Conservation (phyloP, 2,329 filamentous ascomycete species). For the Tolypocladium album region DNA sequence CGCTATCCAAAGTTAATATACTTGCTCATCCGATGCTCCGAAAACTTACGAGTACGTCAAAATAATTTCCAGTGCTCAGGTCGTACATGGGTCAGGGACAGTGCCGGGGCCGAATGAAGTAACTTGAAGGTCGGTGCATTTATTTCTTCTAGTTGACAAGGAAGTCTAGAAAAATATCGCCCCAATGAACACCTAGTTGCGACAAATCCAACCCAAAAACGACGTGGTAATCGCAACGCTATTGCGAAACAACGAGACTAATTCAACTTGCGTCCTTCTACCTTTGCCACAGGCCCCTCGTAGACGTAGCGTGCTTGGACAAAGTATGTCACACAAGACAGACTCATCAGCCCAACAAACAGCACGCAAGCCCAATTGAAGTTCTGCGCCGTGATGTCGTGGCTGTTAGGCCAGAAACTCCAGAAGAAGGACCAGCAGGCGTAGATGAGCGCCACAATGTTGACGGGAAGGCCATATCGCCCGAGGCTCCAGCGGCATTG, state of each 20-base stretch:
- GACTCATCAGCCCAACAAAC: conserved; percentile 3
- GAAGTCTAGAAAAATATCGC: too few relatives aligned
- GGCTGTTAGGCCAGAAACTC: conserved; percentile 7
- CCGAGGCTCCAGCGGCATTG: conserved; percentile 25
- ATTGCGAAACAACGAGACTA: not conserved
- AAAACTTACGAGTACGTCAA: too few relatives aligned
- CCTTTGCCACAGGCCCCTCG: conserved; percentile 4
- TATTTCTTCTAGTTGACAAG: too few relatives aligned
- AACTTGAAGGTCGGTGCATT: too few relatives aligned
- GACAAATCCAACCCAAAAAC: not conserved
- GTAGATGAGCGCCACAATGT: conserved; percentile 16
- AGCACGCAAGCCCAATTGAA: conserved; percentile 6
- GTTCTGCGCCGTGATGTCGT: conserved; percentile 1
- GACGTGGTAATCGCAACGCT: too few relatives aligned
- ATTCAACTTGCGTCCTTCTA: conserved; percentile 4
- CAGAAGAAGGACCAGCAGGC: conserved; percentile 10
- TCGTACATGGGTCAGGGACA: too few relatives aligned
- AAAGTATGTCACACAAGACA: conserved; percentile 2
- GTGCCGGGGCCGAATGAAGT: too few relatives aligned
- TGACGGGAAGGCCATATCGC: conserved; percentile 23
- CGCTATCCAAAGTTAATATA: too few relatives aligned
- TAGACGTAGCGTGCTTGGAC: conserved; percentile 3
- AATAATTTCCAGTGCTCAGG: too few relatives aligned
- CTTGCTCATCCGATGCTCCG: too few relatives aligned
- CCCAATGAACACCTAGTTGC: not conserved